Percentiles rank a stretch among this genome's conserved stretches.
Evolutionary conservation across 1,284 basidiomycete genomes (phyloP).

Genomic region (Naganishia sp.): DNA sequence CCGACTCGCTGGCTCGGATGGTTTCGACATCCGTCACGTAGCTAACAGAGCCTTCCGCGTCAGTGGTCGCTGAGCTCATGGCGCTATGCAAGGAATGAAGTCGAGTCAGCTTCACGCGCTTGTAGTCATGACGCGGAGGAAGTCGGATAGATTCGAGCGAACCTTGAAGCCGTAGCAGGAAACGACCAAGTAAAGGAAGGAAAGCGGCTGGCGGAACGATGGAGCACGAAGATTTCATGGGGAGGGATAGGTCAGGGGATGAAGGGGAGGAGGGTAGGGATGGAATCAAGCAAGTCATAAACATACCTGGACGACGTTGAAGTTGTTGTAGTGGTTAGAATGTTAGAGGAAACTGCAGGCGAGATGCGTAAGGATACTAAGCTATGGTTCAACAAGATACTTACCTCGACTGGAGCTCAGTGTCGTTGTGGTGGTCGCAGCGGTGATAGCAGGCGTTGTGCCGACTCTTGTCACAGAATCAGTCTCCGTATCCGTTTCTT

Average conservation of each 20-base stretch:
- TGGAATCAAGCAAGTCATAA: neutral
- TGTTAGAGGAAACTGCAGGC: neutral
- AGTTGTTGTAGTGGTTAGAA: neutral
- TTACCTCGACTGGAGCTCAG: slow-evolving; percentile 1
- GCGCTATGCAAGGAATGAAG: neutral
- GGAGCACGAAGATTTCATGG: neutral
- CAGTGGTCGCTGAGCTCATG: slow-evolving; percentile 18
- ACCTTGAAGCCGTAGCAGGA: slow-evolving; percentile 5
- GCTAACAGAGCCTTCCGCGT: slow-evolving; percentile 29
- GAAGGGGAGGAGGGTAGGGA: neutral
- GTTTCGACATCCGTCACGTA: slow-evolving; percentile 29
- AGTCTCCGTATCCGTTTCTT: neutral
- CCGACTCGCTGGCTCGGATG: slow-evolving; percentile 4
- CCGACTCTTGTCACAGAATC: neutral
- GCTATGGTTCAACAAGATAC: neutral
- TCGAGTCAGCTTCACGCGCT: neutral
- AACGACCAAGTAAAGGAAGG: slow-evolving; percentile 8
- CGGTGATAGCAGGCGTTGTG: neutral
- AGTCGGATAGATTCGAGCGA: slow-evolving; percentile 2
- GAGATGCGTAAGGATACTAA: neutral
- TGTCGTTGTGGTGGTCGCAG: neutral
- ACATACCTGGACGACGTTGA: slow-evolving; percentile 22
- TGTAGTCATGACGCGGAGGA: neutral
- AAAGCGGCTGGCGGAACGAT: neutral
- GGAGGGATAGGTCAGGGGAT: neutral